Base-by-base conservation (phyloP, 805 yeast genomes). In the Myxozyma melibiosi region DNA sequence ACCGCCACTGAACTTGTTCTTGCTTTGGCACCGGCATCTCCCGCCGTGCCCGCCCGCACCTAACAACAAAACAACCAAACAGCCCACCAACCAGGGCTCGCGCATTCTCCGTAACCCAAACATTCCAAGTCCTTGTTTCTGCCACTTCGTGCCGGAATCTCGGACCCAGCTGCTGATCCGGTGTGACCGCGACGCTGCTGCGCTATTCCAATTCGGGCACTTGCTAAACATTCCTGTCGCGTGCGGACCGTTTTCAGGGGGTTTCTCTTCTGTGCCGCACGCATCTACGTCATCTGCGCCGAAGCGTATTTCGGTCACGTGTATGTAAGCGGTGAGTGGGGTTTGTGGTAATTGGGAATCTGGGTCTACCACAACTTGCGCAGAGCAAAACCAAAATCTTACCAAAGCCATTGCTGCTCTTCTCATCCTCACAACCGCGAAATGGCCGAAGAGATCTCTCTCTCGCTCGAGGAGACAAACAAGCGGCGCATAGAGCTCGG, bases 391-490 rank as follows among this genome's bases (percentile, higher is more conserved):
- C n/a, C n/a, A n/a, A n/a, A n/a, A n/a, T n/a, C n/a, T n/a, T n/a
- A n/a, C n/a, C n/a, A n/a, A n/a, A n/a, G n/a, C n/a, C n/a, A n/a
- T n/a, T n/a, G n/a, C n/a, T n/a, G n/a, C n/a, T n/a, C n/a, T n/a
- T n/a, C n/a, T n/a, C n/a, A n/a, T n/a, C n/a, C 20, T 18, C 20
- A 37, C 41, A 18, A 16, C 43, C 43, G 24, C 30, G 16, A 9
- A 27, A 55, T 51, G 55, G 51, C 51, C 4, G 60, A 56, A 18
- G 54, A 39, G 45, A 54, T 49, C n/a, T 39, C 55, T 11, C 31
- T 58, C 11, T 71, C 76, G 4, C 42, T 84, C 1, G 83, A 79
- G 56, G 86, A 84, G 57, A 84, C 88, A 0, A 84, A 84, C 65
- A 73, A 70, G 62, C 71, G 82, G 6, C 70, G 89, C 24, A 59